phyloP scores from a whole-genome alignment of 257 asterid genomes.

The Jacaranda copaia region DNA sequence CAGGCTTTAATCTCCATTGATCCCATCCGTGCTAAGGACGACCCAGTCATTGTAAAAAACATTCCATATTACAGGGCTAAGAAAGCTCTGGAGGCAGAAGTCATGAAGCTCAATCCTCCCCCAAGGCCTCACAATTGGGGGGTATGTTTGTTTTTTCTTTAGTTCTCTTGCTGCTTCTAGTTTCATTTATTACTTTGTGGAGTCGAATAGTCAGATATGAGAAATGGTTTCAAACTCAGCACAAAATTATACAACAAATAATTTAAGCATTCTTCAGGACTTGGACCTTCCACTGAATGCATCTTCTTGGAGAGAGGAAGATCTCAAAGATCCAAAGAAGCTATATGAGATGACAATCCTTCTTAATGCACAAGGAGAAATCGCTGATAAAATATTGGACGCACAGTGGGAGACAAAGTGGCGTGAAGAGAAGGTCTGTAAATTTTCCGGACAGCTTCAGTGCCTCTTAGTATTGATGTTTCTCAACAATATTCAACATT shows the following conservation, averaged over 20 bases:
- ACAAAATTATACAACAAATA: neutral
- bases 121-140: slow-evolving; percentile 91
- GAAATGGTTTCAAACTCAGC: slow-evolving; percentile 15
- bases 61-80: slow-evolving; percentile 80
- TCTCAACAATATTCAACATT: neutral
- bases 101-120: slow-evolving; percentile 86
- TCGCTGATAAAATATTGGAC: slow-evolving; percentile 80
- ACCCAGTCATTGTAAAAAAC: slow-evolving; percentile 82
- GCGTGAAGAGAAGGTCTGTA: slow-evolving; percentile 87
- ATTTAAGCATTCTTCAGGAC: slow-evolving; percentile 58
- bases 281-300: slow-evolving; percentile 79
- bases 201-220: neutral
- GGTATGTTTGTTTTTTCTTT: slow-evolving; percentile 51
- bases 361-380: slow-evolving; percentile 90
- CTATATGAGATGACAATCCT: slow-evolving; percentile 89
- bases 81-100: slow-evolving; percentile 88
- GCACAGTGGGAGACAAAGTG: slow-evolving; percentile 92
- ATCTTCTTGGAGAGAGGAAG: slow-evolving; percentile 88
- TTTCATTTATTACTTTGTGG: slow-evolving; percentile 13
- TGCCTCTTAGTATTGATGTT: neutral
- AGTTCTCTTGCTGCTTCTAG: slow-evolving; percentile 18
- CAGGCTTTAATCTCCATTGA: slow-evolving; percentile 95
- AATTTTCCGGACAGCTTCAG: neutral
- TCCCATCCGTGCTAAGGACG: slow-evolving; percentile 90
- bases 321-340: slow-evolving; percentile 91